These are phyloP conservation scores for Rhodosporidiobolus sp. DNA, from an alignment of 768 basidiomycete genomes.

Conservation along the genomic window DNA sequence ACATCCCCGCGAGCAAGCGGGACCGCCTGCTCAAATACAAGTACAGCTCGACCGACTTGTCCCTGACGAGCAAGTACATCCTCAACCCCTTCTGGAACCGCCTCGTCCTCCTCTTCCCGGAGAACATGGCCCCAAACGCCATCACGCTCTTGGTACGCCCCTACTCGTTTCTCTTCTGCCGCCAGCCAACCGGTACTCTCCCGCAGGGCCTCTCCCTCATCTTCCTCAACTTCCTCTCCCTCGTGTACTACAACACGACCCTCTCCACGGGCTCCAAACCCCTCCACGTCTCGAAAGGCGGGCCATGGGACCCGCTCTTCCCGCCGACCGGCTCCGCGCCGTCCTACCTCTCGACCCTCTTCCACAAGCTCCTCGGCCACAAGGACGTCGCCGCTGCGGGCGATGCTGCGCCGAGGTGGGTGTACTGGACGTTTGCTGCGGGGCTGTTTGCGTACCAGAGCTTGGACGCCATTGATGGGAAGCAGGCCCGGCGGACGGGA, in stretches of 20 bases:
- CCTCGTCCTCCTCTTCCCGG: slow-evolving; percentile 39
- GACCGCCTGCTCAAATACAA: slow-evolving; percentile 41
- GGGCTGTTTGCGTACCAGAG: slow-evolving; percentile 90
- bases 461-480: slow-evolving; percentile 86
- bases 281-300: slow-evolving; percentile 41
- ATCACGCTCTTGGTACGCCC: slow-evolving; percentile 32
- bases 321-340: slow-evolving; percentile 15
- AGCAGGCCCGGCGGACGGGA: slow-evolving; percentile 90
- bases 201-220: slow-evolving; percentile 68
- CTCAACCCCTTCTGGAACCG: slow-evolving; percentile 41
- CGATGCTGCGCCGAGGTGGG: slow-evolving; percentile 62
- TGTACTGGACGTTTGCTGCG: slow-evolving; percentile 86
- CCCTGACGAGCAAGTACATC: slow-evolving; percentile 36
- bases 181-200: background rate
- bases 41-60: slow-evolving; percentile 33
- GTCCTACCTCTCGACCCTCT: slow-evolving; percentile 9
- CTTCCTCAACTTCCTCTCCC: slow-evolving; percentile 73
- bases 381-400: background rate
- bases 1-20: slow-evolving; percentile 33
- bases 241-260: slow-evolving; percentile 75
- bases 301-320: slow-evolving; percentile 44
- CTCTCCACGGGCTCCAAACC: slow-evolving; percentile 42
- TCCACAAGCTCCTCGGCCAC: background rate
- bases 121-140: slow-evolving; percentile 41
- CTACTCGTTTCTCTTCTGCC: background rate